phyloP scores from a whole-genome alignment of 2,329 filamentous ascomycete species.

The Cordyceps pruinosa region DNA sequence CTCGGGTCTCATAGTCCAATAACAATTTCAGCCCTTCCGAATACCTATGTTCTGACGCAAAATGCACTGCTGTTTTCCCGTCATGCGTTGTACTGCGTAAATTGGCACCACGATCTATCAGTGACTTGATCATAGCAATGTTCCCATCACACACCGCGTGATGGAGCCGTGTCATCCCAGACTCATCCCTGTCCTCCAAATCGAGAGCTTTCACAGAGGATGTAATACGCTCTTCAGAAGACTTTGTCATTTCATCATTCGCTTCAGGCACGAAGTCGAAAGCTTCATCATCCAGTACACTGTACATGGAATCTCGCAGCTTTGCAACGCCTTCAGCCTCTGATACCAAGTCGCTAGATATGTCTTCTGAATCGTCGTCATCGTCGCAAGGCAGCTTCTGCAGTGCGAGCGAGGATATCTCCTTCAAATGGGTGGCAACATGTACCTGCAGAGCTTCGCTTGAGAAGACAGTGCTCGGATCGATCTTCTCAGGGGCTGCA shows the following conservation, averaged over 20 bases:
- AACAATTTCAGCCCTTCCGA: too few relatives aligned
- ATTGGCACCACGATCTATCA: neutral
- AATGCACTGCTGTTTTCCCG: neutral
- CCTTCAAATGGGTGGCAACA: conserved; percentile 24
- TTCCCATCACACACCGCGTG: conserved; percentile 17
- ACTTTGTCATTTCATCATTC: too few relatives aligned
- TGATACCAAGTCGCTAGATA: conserved; percentile 21
- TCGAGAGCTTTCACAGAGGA: conserved; percentile 13
- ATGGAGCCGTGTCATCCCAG: conserved; percentile 19
- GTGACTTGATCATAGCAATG: neutral
- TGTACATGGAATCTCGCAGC: conserved; percentile 25
- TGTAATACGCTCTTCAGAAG: conserved; percentile 12
- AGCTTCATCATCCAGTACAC: conserved; percentile 21
- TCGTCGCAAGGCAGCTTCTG: conserved; percentile 24
- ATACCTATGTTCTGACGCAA: neutral
- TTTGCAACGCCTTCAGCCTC: conserved; percentile 16
- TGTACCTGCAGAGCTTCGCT: conserved; percentile 25
- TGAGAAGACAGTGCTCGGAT: conserved; percentile 16
- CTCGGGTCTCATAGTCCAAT: too few relatives aligned
- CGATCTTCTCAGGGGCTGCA: conserved; percentile 15
- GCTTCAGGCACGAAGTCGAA: conserved; percentile 19
- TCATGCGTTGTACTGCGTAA: neutral
- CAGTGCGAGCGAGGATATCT: conserved; percentile 25
- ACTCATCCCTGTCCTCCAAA: conserved; percentile 17
- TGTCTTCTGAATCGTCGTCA: too few relatives aligned